Percentiles rank a stretch among this genome's conserved stretches.
Conservation (phyloP, 2,329 filamentous ascomycete genomes). For the Fusarium incarnatum region DNA sequence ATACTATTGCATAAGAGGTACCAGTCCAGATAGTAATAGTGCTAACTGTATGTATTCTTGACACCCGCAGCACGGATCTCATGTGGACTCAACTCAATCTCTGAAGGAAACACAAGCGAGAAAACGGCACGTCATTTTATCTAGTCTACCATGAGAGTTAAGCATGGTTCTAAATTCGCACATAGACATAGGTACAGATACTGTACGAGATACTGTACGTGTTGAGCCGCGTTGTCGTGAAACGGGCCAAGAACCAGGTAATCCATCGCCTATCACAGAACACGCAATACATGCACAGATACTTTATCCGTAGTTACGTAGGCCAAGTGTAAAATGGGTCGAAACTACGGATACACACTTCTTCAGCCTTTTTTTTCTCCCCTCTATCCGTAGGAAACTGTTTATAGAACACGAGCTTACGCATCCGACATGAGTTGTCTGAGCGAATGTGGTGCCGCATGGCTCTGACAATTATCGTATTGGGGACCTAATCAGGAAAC, state of each 20-base stretch:
- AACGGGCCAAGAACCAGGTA: slow-evolving; percentile 21
- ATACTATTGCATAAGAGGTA: neutral
- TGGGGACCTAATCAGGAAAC: neutral
- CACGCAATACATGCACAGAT: neutral
- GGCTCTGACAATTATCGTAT: slow-evolving; percentile 3
- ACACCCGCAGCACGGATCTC: slow-evolving; percentile 24
- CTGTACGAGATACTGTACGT: neutral
- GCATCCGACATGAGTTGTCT: neutral
- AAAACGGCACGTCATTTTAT: slow-evolving; percentile 22
- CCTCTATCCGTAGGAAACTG: neutral
- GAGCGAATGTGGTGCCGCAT: neutral
- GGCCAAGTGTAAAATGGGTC: slow-evolving; percentile 11
- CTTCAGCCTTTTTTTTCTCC: neutral
- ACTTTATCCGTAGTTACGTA: slow-evolving; percentile 17
- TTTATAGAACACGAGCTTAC: slow-evolving; percentile 1
- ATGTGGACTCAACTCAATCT: slow-evolving; percentile 27
- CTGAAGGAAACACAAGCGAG: slow-evolving; percentile 26
- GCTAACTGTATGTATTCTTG: slow-evolving; percentile 8
- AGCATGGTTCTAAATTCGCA: slow-evolving; percentile 1
- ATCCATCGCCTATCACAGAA: neutral
- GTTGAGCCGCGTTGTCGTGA: slow-evolving; percentile 32
- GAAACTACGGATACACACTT: neutral
- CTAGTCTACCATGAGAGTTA: neutral
- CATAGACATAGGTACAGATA: neutral
- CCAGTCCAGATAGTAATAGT: neutral